Evolutionary conservation across 768 basidiomycete genomes (phyloP), one percentile per base, ranked within the genome.

Genomic region (Lactarius deliciosus): DNA sequence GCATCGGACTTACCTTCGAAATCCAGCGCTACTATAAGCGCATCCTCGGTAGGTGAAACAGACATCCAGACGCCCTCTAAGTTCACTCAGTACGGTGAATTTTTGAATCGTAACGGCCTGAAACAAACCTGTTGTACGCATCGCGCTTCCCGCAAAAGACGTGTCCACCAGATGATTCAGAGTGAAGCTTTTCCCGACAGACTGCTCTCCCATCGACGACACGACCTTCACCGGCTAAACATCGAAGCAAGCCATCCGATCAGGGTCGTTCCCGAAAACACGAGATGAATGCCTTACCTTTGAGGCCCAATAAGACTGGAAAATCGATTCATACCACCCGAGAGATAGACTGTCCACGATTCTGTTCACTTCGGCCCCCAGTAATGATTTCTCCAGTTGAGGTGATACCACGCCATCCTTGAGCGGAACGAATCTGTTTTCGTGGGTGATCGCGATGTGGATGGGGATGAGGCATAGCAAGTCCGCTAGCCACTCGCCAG

Each of bases 141-240:
- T 86, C 0, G 86, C 87, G 16, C 81, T 85, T 0, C 86, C 86
- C 11, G 85, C 85, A 68, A 88, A 88, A 0, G 87, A 87, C 0
- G 86, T 86, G 69, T 88, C 86, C 1, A 79, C 81, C 6, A 88
- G 76, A 68, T 88, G 87, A 61, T 87, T 87, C 16, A 87, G 72
- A 0, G 82, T 76, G 63, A 81, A 88, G 59, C 81, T 84, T 70
- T 87, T 87, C 0, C 86, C 87, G 0, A 88, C 87, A 0, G 85
- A 86, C 70, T 87, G 86, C 72, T 87, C 86, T 3, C 86, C 86
- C 86, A 87, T 87, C 0, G 87, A 88, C 0, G 86, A 85, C 1
- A 87, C 86, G 2, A 87, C 87, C 69, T 80, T 82, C 18, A 88
- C 85, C 1, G 85, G 86, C 84, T 87, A 43, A 43, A 18, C n/a